Evolutionary conservation across 1,284 basidiomycete species (phyloP), one percentile per base, ranked within the genome.

Genomic region (Singerocomus rubriflavus): DNA sequence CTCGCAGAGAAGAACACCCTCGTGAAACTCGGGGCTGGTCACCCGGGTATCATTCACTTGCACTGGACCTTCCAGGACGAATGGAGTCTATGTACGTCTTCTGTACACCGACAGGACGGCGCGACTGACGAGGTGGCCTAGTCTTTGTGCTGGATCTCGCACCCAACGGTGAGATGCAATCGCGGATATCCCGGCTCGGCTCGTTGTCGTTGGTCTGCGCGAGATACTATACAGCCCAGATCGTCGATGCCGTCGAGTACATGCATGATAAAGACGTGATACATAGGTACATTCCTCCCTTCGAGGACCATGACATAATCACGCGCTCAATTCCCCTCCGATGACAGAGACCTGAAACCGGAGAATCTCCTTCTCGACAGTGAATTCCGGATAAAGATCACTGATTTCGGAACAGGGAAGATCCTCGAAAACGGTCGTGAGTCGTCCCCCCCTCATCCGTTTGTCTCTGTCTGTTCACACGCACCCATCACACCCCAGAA

Each of bases 341-440:
- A 38, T 42, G 49, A 30, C 66, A 84, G 82, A 33, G 92, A 95
- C 69, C 76, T 96, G 36, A 97, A 96, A 71, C 93, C 93, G 2
- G 93, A 97, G 70, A 97, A 97, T 68, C 80, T 98, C 37, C 75
- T 99, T 13, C 77, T 98, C 36, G 93, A 95, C 61, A 80, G 82
- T 44, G 79, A 85, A 17, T 90, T 85, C 72, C 83, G 93, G 45
- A 83, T 98, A 68, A 98, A 96, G 71, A 83, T 99, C 17, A 93
- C 95, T 27, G 97, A 99, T 71, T 99, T 99, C 71, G 97, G 97
- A 10, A 97, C 93, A 16, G 94, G 93, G 31, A 96, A 96, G 72
- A 78, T 96, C 57, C 73, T 94, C 43, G 81, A 84, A 57, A 68
- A 80, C 13, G 75, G 74, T 50, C 70, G 79, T 79, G 54, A 62